Base-by-base conservation (phyloP, 371 early-diverging fungal genomes). In the Lichtheimia corymbifera region DNA sequence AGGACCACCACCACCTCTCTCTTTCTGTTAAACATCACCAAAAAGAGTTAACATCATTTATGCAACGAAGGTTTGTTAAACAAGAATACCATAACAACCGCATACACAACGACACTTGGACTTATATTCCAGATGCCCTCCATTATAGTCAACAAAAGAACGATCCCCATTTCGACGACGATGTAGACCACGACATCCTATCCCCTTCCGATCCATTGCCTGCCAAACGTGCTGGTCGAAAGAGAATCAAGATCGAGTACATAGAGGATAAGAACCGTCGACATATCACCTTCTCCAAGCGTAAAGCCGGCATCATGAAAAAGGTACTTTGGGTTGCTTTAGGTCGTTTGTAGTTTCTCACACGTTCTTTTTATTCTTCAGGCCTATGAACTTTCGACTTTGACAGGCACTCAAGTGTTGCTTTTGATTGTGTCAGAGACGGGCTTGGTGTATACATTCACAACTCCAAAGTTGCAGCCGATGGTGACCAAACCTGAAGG, bases 261-360 rank as follows among this genome's bases (percentile, higher is more conserved):
- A 99, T 99, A 64, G 90, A 92, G 63, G 97, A 96, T 69, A 97
- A 95, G 77, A 91, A 88, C 64, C 85, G 95, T 62, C 86, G 99
- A 67, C 94, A 96, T 65, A 97, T 99, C 59, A 97, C 99, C 5
- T 99, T 99, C 76, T 91, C 91, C 66, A 99, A 99, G 76, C 85
- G 99, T 74, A 99, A 98, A 75, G 95, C 97, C 40, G 99, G 99
- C 40, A 94, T 99, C 67, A 96, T 99, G 97, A 99, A 99, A 80
- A 99, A 98, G 88, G 92, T 87, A 66, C 50, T 25, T 27, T 15
- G 20, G 5, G 17, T 18, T 47, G 18, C 6, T 9, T 22, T 13
- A 1, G 47, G n/a, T 47, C 47, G 3, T 17, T 17, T n/a, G n/a
- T 22, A 1, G 14, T 17, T 47, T 47, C 18, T 5, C 47, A 18